A percentile compares a stretch with the other conserved stretches of the same genome.
phyloP scores from a whole-genome alignment of 2,329 filamentous ascomycete species.

The Botrytis paeoniae region DNA sequence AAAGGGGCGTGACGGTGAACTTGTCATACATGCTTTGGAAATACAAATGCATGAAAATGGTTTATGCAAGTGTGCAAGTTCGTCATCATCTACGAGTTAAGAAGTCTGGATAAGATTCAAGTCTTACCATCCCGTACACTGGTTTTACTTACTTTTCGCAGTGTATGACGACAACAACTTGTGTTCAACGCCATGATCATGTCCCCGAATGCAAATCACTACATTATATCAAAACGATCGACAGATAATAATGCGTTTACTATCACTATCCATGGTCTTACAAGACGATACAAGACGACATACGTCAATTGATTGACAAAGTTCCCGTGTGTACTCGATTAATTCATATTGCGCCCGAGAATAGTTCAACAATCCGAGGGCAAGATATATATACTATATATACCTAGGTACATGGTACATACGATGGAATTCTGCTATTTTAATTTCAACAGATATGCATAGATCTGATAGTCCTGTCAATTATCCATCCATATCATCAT shows the following conservation, averaged over 20 bases:
- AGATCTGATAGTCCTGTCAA: neutral
- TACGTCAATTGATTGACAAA: neutral
- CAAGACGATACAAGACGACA: too few species aligned
- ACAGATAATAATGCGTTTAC: neutral
- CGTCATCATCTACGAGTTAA: neutral
- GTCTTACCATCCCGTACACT: neutral
- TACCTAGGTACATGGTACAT: neutral
- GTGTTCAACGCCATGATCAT: neutral
- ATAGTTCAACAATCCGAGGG: neutral
- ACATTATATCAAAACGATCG: neutral
- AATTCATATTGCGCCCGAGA: neutral
- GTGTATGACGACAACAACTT: neutral
- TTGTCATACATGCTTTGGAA: neutral
- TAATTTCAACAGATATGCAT: neutral
- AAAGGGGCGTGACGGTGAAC: conserved; percentile 3
- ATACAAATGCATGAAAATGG: neutral
- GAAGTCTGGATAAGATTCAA: neutral
- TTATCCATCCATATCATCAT: neutral
- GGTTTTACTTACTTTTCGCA: neutral
- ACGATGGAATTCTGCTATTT: neutral
- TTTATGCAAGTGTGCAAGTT: neutral
- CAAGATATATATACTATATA: neutral
- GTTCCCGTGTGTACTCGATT: neutral
- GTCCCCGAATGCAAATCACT: neutral
- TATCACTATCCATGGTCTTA: neutral